Conservation (phyloP, 2,329 filamentous ascomycete genomes). For the Pestalotiopsis sp. region DNA sequence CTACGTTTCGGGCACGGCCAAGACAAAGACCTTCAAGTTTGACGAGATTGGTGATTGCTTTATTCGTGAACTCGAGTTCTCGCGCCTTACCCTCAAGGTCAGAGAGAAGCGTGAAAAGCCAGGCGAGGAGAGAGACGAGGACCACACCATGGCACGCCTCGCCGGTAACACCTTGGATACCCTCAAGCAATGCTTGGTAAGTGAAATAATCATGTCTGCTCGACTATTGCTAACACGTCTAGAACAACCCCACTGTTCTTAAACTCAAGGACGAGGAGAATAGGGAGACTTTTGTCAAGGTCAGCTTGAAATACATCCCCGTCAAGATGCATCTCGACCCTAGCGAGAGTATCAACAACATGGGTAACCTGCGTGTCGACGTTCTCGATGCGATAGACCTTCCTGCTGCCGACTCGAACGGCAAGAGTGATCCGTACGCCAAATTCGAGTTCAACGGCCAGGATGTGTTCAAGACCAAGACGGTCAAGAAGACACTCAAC, state of each 20-base stretch:
- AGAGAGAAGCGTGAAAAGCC: constrained; percentile 78
- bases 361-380: constrained; percentile 93
- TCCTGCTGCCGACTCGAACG: constrained; percentile 93
- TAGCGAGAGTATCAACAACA: constrained; percentile 98
- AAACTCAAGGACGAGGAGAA: constrained; percentile 80
- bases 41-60: constrained; percentile 96
- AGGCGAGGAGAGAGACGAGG: constrained; percentile 66
- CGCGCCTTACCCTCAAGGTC: constrained; percentile 84
- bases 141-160: constrained; percentile 79
- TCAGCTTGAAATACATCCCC: constrained; percentile 93
- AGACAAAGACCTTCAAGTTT: constrained; percentile 70
- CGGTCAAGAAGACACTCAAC: constrained; percentile 93
- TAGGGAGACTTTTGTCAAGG: constrained; percentile 76
- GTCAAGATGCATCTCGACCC: constrained; percentile 93
- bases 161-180: constrained; percentile 85
- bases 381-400: constrained; percentile 84
- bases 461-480: constrained; percentile 93
- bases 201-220: constrained; percentile 30
- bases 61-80: constrained; percentile 96
- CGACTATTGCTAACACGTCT: neutral
- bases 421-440: constrained; percentile 96
- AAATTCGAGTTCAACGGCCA: constrained; percentile 90
- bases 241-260: constrained; percentile 89
- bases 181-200: constrained; percentile 82
- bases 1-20: constrained; percentile 79